phyloP scores from a whole-genome alignment of 331 rosid genomes.

The Malus hybrid region DNA sequence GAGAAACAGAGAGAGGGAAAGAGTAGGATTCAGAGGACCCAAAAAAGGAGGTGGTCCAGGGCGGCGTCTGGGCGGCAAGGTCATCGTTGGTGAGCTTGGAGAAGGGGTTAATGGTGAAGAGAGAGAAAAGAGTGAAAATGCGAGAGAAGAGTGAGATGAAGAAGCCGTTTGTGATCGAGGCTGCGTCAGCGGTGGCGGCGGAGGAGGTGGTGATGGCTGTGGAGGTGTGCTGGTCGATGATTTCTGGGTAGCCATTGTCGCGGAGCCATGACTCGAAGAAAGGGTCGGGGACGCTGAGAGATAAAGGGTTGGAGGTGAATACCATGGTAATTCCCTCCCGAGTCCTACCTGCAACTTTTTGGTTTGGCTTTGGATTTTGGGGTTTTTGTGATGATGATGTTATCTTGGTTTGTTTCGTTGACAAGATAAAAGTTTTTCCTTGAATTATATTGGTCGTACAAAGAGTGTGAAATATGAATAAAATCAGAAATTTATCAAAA shows the following conservation, averaged over 20 bases:
- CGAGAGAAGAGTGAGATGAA: conserved; percentile 41
- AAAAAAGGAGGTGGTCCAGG: conserved; percentile 64
- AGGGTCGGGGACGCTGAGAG: conserved; percentile 91
- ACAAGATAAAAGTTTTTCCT: background rate
- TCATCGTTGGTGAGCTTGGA: conserved; percentile 74
- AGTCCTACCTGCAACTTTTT: background rate
- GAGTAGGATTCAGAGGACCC: conserved; percentile 59
- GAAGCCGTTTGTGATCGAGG: conserved; percentile 26
- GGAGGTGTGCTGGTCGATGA: conserved; percentile 76
- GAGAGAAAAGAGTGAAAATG: conserved; percentile 52
- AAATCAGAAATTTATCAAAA: no score
- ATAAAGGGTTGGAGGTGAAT: conserved; percentile 74
- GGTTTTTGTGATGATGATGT: no score
- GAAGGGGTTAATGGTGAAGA: conserved; percentile 71
- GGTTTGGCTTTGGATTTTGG: background rate
- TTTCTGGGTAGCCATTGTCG: conserved; percentile 82
- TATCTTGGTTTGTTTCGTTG: background rate
- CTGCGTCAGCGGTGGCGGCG: conserved; percentile 4
- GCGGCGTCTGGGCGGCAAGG: conserved; percentile 61
- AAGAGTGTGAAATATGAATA: no score
- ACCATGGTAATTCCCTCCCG: conserved; percentile 28
- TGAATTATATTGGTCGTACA: background rate
- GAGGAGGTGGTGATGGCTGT: conserved; percentile 20
- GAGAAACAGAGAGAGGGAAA: conserved; percentile 71
- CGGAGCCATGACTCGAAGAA: conserved; percentile 97